Evolutionary conservation across 108 stramenopile genomes (phyloP).

Genomic region (Stephanodiscus minutulus): DNA sequence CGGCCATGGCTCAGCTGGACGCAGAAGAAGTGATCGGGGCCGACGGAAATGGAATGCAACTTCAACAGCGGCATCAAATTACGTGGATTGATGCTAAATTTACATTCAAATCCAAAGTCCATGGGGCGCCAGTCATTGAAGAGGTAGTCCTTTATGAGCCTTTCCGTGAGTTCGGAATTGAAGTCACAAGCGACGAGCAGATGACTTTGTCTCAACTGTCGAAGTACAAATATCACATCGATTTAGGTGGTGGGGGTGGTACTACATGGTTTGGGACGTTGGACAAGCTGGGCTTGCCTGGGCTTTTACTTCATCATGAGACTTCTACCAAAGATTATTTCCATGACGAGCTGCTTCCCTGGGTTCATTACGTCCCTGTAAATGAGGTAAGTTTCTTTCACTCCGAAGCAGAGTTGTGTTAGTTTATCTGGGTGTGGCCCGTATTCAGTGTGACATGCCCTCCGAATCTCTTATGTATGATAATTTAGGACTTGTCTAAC

Average conservation of each 20-base stretch:
- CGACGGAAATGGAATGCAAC: too few relatives aligned
- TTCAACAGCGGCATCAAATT: not conserved
- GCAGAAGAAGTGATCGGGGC: not conserved
- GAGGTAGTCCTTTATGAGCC: constrained; percentile 8
- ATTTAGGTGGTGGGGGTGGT: constrained; percentile 36
- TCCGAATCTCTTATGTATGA: not conserved
- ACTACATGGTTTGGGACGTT: constrained; percentile 33
- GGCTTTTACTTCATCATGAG: constrained; percentile 36
- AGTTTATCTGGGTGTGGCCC: too few relatives aligned
- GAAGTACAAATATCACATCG: too few relatives aligned
- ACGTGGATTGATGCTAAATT: constrained; percentile 40
- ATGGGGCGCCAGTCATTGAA: not conserved
- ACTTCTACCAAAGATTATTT: constrained; percentile 30
- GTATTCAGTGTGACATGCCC: too few relatives aligned
- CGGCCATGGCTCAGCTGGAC: constrained; percentile 13
- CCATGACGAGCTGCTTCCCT: constrained; percentile 27
- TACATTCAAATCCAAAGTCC: constrained; percentile 10
- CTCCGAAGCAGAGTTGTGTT: too few relatives aligned
- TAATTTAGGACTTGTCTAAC: constrained; percentile 7
- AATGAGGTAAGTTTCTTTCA: not conserved
- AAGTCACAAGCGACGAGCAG: not conserved
- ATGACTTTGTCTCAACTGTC: constrained; percentile 14
- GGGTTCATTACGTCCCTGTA: constrained; percentile 31
- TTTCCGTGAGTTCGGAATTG: constrained; percentile 15
- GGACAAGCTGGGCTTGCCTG: constrained; percentile 38